Conservation (phyloP, 108 stramenopile genomes). For the Conticribra weissflogii region DNA sequence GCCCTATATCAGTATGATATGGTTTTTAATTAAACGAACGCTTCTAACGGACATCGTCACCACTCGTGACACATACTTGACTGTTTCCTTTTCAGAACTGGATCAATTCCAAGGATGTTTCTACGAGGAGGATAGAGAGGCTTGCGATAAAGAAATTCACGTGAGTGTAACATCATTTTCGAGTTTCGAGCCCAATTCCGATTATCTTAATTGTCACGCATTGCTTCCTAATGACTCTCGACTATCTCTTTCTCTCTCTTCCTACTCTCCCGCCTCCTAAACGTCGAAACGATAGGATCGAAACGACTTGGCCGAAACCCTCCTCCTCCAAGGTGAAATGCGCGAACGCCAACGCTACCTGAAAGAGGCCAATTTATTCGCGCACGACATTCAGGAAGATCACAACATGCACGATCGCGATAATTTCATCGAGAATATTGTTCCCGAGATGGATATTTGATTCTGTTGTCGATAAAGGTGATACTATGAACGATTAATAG, state of each 20-base stretch:
- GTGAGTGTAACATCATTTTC: constrained; percentile 4
- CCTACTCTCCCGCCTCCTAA: background rate
- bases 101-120: constrained; percentile 41
- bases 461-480: too few species aligned
- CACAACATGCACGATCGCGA: constrained; percentile 38
- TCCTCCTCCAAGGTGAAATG: constrained; percentile 37
- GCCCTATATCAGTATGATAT: background rate
- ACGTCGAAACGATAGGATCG: constrained; percentile 17
- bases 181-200: too few species aligned
- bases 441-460: constrained; percentile 26
- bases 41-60: too few species aligned
- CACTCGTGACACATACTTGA: background rate
- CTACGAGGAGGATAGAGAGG: constrained; percentile 31
- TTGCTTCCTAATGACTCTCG: background rate
- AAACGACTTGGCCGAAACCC: constrained; percentile 21
- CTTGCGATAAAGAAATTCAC: constrained; percentile 36
- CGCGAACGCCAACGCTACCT: constrained; percentile 25
- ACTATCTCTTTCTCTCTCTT: background rate
- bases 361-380: constrained; percentile 35
- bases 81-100: constrained; percentile 17
- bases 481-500: too few species aligned
- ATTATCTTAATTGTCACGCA: background rate
- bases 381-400: constrained; percentile 32
- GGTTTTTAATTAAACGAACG: background rate
- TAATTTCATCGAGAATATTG: constrained; percentile 29